Evolutionary conservation across 2,329 filamentous ascomycete species (phyloP), one percentile per base, ranked within the genome.

Genomic region (Diaporthe australafricana): DNA sequence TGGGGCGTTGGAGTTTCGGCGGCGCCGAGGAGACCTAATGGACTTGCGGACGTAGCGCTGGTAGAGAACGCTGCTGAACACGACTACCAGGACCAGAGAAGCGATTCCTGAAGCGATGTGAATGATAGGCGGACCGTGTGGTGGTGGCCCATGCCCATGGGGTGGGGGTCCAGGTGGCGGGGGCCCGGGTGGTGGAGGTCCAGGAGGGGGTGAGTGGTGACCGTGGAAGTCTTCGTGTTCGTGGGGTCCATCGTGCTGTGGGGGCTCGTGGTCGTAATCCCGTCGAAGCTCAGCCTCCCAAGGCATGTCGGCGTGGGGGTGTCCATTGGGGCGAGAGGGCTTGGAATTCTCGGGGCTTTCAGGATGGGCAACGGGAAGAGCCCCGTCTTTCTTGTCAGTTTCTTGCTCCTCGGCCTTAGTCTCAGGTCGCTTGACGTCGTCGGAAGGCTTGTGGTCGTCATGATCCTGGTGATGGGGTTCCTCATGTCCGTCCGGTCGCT

Each of bases 31-130:
- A 17, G 68, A 53, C 42, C 50, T 32, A 16, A 68, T 55, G 16
- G 66, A 65, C 22, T 57, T 63, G 27, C 76, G 70, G 63, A 75
- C 77, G 68, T 76, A 79, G 48, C 80, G 78, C 42, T 74, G 76
- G 73, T 75, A 75, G 17, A 79, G 45, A 12, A 77, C 73, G 65
- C 74, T 75, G 48, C 77, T 56, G 42, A 80, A 72, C 35, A 79
- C 48, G 45, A 74, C 72, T n/a, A 80, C 72, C 7, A 80, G 70
- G 30, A 79, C 40, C 5, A 80, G 48, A 32, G 74, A 70, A 56
- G 74, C 48, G 35, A 68, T n/a, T 50, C 65, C 42, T 22, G 73
- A 68, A 57, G 68, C 63, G 27, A 72, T 68, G 73, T 67, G 74
- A 30, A 60, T 32, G 35, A 72, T 32, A 14, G 22, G 27, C 12